phyloP scores from a whole-genome alignment of 164 flowering plant species.

The Vitis cinerea region DNA sequence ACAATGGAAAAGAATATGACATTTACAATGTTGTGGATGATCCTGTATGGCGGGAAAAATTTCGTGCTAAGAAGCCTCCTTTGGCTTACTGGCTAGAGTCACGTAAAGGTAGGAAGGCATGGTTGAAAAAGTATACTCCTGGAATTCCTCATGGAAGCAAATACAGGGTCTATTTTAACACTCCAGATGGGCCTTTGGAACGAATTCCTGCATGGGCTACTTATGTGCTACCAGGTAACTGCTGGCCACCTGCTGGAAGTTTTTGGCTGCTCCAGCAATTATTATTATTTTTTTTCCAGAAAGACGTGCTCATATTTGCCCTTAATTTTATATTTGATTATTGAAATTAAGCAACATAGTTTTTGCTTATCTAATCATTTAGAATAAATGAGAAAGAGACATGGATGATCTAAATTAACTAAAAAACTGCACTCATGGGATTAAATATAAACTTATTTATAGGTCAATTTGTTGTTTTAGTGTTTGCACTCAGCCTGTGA shows the following conservation, averaged over 20 bases:
- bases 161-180: slow-evolving; percentile 92
- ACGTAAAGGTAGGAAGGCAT: slow-evolving; percentile 94
- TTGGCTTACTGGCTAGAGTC: slow-evolving; percentile 86
- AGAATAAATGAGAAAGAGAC: too few species aligned
- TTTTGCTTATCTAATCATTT: too few species aligned
- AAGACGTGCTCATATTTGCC: too few species aligned
- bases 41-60: slow-evolving; percentile 66
- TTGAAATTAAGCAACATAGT: too few species aligned
- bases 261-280: neutral
- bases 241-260: neutral
- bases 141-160: slow-evolving; percentile 90
- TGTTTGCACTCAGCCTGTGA: neutral
- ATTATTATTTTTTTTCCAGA: neutral
- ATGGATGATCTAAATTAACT: too few species aligned
- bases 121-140: slow-evolving; percentile 84
- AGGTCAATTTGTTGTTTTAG: neutral
- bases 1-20: slow-evolving; percentile 74
- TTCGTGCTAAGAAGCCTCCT: slow-evolving; percentile 72
- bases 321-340: too few species aligned
- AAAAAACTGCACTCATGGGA: neutral
- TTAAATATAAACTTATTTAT: neutral
- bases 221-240: slow-evolving; percentile 85
- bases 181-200: slow-evolving; percentile 87
- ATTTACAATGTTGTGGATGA: slow-evolving; percentile 53
- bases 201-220: slow-evolving; percentile 99